Evolutionary conservation across 495 filamentous ascomycete species (phyloP), one percentile per base, ranked within the genome.

Genomic region (Aspergillus heteromorphus): DNA sequence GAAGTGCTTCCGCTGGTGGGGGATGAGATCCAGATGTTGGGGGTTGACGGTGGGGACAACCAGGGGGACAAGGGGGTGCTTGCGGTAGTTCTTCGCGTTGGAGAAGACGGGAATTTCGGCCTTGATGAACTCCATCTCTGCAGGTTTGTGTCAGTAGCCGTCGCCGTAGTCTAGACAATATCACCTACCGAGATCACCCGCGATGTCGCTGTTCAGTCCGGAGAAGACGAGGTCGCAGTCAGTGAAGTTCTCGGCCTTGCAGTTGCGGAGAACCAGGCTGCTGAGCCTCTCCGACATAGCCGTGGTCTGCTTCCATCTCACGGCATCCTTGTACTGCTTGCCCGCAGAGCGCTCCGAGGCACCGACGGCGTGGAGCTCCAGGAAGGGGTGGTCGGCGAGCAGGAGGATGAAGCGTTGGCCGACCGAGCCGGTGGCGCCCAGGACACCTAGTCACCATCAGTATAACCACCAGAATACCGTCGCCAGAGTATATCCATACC

Each of bases 221-320:
- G 84, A 89, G 74, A 92, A 93, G 54, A 95, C 81, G n/a, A 95
- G 75, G 58, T 95, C 89, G 68, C 90, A 95, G 66, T 91, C 88
- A 36, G 75, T 71, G 63, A 92, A 93, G 41, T 88, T 77, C 61
- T 78, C 77, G 5, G 90, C 79, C 64, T 73, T 85, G 80, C 90
- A 93, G 55, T 87, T 82, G 59, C 84, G 82, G 31, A 93, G 80
- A 19, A 89, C 76, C 42, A 93, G 73, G 52, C 87, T 82, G 60
- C 78, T 83, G 20, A 90, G 75, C 41, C 68, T 73, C 57, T 81
- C 73, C 20, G 83, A 82, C 80, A 95, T 88, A 43, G 87, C 81
- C 31, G 78, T 75, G 16, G 83, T 74, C 73, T 93, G 89, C 77
- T 93, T 93, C 89, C 90, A 95, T 48, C 76, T 74, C 51, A 89